A percentile compares a stretch with the other conserved stretches of the same genome.
These are phyloP conservation scores for Acanthamoeba royreba DNA, from an alignment of 208 protist species.

Conservation along the genomic window DNA sequence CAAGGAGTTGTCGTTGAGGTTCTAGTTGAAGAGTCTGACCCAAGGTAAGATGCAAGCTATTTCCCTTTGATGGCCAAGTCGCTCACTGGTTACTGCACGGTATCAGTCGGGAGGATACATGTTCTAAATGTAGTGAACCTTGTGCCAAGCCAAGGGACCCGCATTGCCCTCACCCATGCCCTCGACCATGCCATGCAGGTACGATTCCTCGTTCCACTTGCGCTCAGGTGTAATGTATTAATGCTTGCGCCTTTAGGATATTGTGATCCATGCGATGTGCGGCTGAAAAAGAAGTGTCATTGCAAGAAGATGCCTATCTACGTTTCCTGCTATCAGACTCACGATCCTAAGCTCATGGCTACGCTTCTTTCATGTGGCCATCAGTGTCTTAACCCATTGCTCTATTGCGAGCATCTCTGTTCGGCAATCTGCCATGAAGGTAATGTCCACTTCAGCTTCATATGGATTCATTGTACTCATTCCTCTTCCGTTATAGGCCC, in stretches of 20 bases:
- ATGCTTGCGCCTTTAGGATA: not conserved
- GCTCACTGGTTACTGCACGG: not conserved
- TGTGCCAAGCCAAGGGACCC: not conserved
- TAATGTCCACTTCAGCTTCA: not conserved
- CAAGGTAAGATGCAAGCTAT: not conserved
- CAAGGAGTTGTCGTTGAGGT: not conserved
- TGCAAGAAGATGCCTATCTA: slow-evolving; percentile 1
- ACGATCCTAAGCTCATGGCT: not conserved
- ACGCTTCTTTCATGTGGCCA: not conserved
- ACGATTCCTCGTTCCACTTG: not conserved
- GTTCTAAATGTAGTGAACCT: not conserved
- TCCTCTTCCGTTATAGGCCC: not conserved
- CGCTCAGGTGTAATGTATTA: not conserved
- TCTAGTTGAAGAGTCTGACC: not conserved
- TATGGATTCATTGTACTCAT: not conserved
- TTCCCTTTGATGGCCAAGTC: not conserved
- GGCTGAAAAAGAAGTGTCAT: not conserved
- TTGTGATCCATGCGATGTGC: not conserved
- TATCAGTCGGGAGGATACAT: not conserved
- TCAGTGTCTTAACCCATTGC: not conserved
- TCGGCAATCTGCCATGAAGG: not conserved
- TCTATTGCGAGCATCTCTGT: not conserved
- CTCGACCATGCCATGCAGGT: not conserved
- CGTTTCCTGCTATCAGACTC: not conserved
- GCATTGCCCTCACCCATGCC: not conserved